These are phyloP conservation scores for Escallonia rubra DNA, from an alignment of 129 eudicot genomes.

Conservation along the genomic window DNA sequence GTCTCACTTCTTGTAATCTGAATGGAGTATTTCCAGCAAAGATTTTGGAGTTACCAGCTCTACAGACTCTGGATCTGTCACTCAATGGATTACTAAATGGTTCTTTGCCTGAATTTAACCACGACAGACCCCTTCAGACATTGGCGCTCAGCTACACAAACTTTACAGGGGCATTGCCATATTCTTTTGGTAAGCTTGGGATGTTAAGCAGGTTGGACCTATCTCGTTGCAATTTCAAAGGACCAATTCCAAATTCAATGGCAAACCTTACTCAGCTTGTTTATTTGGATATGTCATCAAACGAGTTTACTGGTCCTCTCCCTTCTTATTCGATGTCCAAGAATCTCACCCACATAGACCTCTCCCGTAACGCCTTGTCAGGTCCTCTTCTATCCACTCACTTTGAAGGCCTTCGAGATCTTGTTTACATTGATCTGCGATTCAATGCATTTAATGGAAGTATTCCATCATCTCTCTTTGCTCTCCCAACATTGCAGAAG, in stretches of 20 bases:
- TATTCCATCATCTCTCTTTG: conserved; percentile 7
- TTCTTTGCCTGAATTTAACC: conserved; percentile 36
- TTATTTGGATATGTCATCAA: conserved; percentile 41
- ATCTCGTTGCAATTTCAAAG: conserved; percentile 19
- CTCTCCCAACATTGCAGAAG: conserved; percentile 8
- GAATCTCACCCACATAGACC: conserved; percentile 24
- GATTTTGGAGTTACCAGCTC: conserved; percentile 33
- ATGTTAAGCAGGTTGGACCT: conserved; percentile 27
- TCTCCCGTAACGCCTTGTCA: conserved; percentile 9
- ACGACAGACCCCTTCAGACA: conserved; percentile 26
- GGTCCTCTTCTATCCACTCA: conserved; percentile 3
- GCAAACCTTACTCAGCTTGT: conserved; percentile 30
- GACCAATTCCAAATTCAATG: conserved; percentile 41
- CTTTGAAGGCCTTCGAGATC: conserved; percentile 1
- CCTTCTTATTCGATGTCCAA: conserved; percentile 37
- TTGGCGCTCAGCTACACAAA: conserved; percentile 39
- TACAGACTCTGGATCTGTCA: conserved; percentile 42
- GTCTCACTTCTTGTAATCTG: conserved; percentile 34
- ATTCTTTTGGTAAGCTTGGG: conserved; percentile 39
- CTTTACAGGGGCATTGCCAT: conserved; percentile 42
- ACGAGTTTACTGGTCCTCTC: conserved; percentile 38
- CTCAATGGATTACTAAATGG: conserved; percentile 38
- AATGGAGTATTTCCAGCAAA: conserved; percentile 37
- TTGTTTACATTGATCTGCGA: neutral
- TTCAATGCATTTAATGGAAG: conserved; percentile 3